Percentiles rank a stretch among this genome's conserved stretches.
Evolutionary conservation across 2,329 filamentous ascomycete species (phyloP).

Genomic region (Periconia sp.): DNA sequence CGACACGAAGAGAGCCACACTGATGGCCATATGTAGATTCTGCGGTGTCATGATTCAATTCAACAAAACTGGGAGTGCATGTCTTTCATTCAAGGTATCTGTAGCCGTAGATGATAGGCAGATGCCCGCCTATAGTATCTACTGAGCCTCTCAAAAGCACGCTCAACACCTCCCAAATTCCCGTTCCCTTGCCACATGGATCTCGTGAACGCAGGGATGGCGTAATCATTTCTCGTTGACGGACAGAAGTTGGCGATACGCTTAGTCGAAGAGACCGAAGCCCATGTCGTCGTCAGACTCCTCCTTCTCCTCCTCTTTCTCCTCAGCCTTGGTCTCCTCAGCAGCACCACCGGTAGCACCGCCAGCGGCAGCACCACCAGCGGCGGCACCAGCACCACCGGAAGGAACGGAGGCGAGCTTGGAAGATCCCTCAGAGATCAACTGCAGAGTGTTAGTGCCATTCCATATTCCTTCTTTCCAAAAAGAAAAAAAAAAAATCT

Average conservation of each 20-base stretch:
- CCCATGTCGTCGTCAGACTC: slow-evolving; percentile 76
- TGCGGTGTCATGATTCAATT: neutral
- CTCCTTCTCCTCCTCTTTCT: slow-evolving; percentile 76
- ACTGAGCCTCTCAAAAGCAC: slow-evolving; percentile 29
- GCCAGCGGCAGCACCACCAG: slow-evolving; percentile 61
- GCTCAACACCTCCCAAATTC: slow-evolving; percentile 41
- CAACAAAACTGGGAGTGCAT: slow-evolving; percentile 28
- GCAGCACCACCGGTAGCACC: slow-evolving; percentile 67
- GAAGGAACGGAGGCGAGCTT: slow-evolving; percentile 99
- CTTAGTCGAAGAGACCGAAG: slow-evolving; percentile 70
- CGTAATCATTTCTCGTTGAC: slow-evolving; percentile 32
- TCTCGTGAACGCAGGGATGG: slow-evolving; percentile 30
- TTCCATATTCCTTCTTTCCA: too few relatives aligned
- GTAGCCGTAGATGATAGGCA: slow-evolving; percentile 18
- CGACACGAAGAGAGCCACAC: too few relatives aligned
- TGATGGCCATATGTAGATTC: too few relatives aligned
- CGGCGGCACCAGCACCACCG: slow-evolving; percentile 74
- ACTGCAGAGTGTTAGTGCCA: slow-evolving; percentile 54
- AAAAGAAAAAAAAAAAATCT: slow-evolving; percentile 8
- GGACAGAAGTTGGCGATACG: slow-evolving; percentile 24
- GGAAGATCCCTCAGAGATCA: slow-evolving; percentile 84
- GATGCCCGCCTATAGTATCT: slow-evolving; percentile 20
- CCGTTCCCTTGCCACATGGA: slow-evolving; percentile 34
- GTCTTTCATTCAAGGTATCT: slow-evolving; percentile 39
- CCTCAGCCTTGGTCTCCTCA: slow-evolving; percentile 56